Conservation (phyloP, 495 filamentous ascomycete genomes). For the Lasiosphaeria ovina region DNA sequence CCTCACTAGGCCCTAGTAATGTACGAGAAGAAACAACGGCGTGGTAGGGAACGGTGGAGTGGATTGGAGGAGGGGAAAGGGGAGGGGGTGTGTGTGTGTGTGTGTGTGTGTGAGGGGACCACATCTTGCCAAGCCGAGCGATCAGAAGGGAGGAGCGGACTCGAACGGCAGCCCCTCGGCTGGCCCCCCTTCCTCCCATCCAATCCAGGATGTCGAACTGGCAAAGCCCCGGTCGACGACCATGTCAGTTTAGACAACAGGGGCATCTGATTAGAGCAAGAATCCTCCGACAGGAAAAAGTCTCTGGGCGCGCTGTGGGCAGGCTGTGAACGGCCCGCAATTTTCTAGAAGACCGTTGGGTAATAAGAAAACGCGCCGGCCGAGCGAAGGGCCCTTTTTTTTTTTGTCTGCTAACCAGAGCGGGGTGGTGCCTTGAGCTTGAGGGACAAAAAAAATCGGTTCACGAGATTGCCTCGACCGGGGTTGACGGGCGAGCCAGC, state of each 20-base stretch:
- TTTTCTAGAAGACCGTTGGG: constrained; percentile 51
- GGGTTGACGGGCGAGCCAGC: constrained; percentile 24
- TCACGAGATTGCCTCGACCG: constrained; percentile 39
- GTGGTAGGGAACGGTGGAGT: constrained; percentile 8
- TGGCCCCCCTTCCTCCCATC: constrained; percentile 27
- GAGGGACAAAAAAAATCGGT: constrained; percentile 31
- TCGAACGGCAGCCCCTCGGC: constrained; percentile 19
- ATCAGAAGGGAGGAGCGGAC: constrained; percentile 23
- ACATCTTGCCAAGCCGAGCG: constrained; percentile 25
- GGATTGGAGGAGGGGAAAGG: too few relatives aligned
- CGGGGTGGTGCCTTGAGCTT: constrained; percentile 33
- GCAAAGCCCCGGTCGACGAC: constrained; percentile 23
- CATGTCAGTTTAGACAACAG: constrained; percentile 28
- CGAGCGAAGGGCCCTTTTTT: constrained; percentile 29
- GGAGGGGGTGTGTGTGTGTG: too few relatives aligned
- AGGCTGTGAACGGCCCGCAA: constrained; percentile 34
- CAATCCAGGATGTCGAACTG: constrained; percentile 29
- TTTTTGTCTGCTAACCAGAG: constrained; percentile 23
- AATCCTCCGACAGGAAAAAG: constrained; percentile 40
- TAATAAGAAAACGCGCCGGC: constrained; percentile 32
- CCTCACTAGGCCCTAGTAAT: too few relatives aligned
- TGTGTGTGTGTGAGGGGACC: constrained; percentile 8
- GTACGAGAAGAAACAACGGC: constrained; percentile 11
- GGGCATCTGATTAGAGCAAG: constrained; percentile 45
- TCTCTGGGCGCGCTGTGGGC: constrained; percentile 26